Percentiles rank a stretch among this genome's conserved stretches.
Conservation (phyloP, 2,329 filamentous ascomycete genomes). For the Ceratocystis diversiconidia region DNA sequence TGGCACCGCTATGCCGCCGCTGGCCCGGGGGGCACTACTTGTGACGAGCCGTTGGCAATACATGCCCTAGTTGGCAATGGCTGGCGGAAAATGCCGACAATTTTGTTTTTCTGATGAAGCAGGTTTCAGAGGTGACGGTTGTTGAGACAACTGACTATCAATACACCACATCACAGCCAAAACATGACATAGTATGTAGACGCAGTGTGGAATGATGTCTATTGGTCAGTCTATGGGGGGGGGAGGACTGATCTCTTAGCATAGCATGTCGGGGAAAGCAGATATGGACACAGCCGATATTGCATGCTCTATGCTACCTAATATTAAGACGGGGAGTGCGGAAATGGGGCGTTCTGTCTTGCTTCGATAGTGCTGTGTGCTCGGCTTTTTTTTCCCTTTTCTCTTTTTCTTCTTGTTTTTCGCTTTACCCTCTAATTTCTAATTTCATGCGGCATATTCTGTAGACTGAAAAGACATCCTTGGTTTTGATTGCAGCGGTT, state of each 20-base stretch:
- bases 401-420: background rate
- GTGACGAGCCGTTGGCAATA: too few relatives aligned
- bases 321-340: background rate
- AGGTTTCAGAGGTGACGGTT: too few relatives aligned
- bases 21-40: too few relatives aligned
- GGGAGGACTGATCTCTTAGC: background rate
- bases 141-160: too few relatives aligned
- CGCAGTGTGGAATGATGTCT: too few relatives aligned
- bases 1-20: too few relatives aligned
- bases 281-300: background rate
- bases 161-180: too few relatives aligned
- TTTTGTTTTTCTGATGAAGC: too few relatives aligned
- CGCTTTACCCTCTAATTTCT: background rate
- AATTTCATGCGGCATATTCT: slow-evolving; percentile 1
- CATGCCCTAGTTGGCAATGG: too few relatives aligned
- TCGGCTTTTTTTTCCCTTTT: background rate
- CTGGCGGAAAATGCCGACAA: too few relatives aligned
- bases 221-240: too few relatives aligned
- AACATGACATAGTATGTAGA: too few relatives aligned
- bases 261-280: background rate
- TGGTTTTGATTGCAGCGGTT: background rate
- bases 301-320: background rate
- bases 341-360: background rate
- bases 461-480: background rate
- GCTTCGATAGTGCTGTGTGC: background rate